These are phyloP conservation scores for Cryptococcus sp. DNA, from an alignment of 1,284 basidiomycete species.

Conservation along the genomic window DNA sequence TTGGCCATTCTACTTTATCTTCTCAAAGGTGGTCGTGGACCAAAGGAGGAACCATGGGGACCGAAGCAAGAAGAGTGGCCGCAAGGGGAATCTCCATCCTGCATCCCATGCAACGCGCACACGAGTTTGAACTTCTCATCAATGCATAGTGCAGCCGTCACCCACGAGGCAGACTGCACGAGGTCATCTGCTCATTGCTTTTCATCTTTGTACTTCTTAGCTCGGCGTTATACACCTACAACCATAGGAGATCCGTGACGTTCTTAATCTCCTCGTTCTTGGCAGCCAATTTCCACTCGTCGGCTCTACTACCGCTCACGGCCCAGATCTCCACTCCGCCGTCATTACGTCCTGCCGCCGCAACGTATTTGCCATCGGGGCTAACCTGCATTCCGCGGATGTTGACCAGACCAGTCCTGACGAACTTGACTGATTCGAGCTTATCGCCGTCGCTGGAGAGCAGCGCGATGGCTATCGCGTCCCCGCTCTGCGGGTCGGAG, in stretches of 20 bases:
- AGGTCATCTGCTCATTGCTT: not conserved
- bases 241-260: constrained; percentile 49
- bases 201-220: not conserved
- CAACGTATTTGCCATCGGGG: constrained; percentile 46
- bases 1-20: too few species aligned
- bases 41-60: too few species aligned
- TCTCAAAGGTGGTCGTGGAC: too few species aligned
- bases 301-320: constrained; percentile 31
- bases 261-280: constrained; percentile 66
- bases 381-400: constrained; percentile 47
- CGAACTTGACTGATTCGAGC: constrained; percentile 31
- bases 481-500: constrained; percentile 32
- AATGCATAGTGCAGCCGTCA: not conserved
- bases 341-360: constrained; percentile 45
- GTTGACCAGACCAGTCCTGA: constrained; percentile 41
- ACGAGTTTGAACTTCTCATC: too few species aligned
- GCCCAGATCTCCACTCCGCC: constrained; percentile 46
- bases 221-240: constrained; percentile 14
- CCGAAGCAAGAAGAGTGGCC: too few species aligned
- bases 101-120: too few species aligned
- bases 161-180: not conserved
- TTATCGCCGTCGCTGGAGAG: constrained; percentile 29
- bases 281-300: constrained; percentile 55
- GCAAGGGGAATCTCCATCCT: too few species aligned
- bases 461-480: constrained; percentile 44